Conservation (phyloP, 768 basidiomycete genomes). For the Lentinus tigrinus region DNA sequence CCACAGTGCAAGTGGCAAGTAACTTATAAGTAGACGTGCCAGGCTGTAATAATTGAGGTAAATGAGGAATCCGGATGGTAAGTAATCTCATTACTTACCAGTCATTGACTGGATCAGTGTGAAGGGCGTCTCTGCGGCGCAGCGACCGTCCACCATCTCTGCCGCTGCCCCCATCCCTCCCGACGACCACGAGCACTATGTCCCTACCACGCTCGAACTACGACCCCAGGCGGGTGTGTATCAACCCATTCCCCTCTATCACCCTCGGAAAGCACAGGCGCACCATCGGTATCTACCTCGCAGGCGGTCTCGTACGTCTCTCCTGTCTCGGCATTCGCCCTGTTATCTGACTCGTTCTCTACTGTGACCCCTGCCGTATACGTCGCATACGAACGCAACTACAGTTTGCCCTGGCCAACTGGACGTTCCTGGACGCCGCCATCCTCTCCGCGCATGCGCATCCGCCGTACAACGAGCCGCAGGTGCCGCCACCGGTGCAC, state of each 20-base stretch:
- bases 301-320: conserved; percentile 82
- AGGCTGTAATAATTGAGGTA: too few species aligned
- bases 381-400: too few species aligned
- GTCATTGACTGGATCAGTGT: too few species aligned
- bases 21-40: too few species aligned
- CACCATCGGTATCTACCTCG: conserved; percentile 84
- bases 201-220: conserved; percentile 71
- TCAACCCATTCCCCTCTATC: conserved; percentile 82
- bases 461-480: conserved; percentile 68
- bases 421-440: conserved; percentile 92
- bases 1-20: too few species aligned
- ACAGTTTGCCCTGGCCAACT: conserved; percentile 95
- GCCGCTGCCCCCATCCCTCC: background rate
- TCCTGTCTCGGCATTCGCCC: background rate
- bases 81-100: too few species aligned
- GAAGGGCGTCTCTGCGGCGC: too few species aligned
- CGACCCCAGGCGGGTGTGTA: conserved; percentile 84
- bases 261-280: conserved; percentile 76
- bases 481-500: conserved; percentile 70
- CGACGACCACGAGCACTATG: conserved; percentile 35
- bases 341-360: background rate
- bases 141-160: too few species aligned
- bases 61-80: too few species aligned
- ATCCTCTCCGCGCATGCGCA: conserved; percentile 86
- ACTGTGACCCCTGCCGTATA: too few species aligned